These are phyloP conservation scores for Lathyrus sativus DNA, from an alignment of 306 rosid species.

Conservation along the genomic window DNA sequence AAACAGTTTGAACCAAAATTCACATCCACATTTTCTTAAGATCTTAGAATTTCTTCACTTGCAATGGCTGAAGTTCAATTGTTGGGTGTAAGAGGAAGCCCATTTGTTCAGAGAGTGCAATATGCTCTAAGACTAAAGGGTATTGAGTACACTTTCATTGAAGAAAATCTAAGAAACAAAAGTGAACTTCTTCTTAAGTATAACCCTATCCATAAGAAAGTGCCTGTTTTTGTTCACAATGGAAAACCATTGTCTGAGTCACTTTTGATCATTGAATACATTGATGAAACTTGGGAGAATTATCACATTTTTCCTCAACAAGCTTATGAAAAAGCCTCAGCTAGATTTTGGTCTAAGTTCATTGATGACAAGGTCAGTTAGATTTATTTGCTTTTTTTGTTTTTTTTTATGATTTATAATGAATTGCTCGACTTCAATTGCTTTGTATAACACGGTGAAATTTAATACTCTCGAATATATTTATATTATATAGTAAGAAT, in stretches of 20 bases:
- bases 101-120: slow-evolving; percentile 37
- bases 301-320: slow-evolving; percentile 39
- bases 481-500: not conserved
- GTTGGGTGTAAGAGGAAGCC: slow-evolving; percentile 37
- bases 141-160: slow-evolving; percentile 40
- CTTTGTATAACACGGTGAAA: too few relatives aligned
- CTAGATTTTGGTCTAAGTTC: slow-evolving; percentile 38
- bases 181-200: slow-evolving; percentile 52
- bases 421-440: too few relatives aligned
- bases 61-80: slow-evolving; percentile 41
- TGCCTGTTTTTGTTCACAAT: slow-evolving; percentile 61
- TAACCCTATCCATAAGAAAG: slow-evolving; percentile 60
- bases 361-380: slow-evolving; percentile 42
- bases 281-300: slow-evolving; percentile 54
- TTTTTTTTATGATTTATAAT: too few relatives aligned
- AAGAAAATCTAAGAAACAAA: slow-evolving; percentile 51
- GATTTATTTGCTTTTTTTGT: not conserved
- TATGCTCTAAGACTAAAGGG: slow-evolving; percentile 54
- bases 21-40: not conserved
- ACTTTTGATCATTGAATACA: slow-evolving; percentile 59
- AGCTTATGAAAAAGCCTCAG: slow-evolving; percentile 31
- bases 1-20: not conserved
- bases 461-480: too few relatives aligned
- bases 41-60: not conserved
- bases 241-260: slow-evolving; percentile 52